phyloP scores from a whole-genome alignment of 306 rosid genomes.

The Vigna mungo region DNA sequence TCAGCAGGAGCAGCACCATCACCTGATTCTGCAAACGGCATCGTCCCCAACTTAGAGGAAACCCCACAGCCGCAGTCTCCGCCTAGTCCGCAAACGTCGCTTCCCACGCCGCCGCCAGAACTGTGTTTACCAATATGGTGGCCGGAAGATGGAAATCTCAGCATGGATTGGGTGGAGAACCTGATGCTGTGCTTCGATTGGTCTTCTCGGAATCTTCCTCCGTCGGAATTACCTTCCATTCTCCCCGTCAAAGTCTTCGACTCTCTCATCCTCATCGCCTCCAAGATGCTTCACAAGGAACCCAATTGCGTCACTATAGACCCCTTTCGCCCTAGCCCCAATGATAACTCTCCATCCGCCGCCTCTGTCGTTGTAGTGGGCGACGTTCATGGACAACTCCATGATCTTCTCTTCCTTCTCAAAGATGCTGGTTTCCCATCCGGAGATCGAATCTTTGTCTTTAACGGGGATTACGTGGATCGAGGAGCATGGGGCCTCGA shows the following conservation, averaged over 20 bases:
- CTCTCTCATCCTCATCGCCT: conserved; percentile 66
- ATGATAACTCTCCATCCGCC: conserved; percentile 31
- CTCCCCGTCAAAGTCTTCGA: conserved; percentile 75
- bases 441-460: conserved; percentile 63
- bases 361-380: conserved; percentile 61
- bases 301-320: conserved; percentile 72
- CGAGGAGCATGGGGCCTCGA: conserved; percentile 98
- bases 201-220: conserved; percentile 66
- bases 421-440: conserved; percentile 74
- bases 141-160: conserved; percentile 64
- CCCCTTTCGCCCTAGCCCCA: conserved; percentile 46
- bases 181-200: conserved; percentile 71
- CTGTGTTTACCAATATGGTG: conserved; percentile 60
- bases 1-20: conserved; percentile 24
- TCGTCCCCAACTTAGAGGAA: neutral
- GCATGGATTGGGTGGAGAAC: conserved; percentile 64
- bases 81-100: neutral
- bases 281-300: conserved; percentile 86
- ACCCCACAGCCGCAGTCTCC: neutral
- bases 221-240: conserved; percentile 62
- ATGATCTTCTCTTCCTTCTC: conserved; percentile 73
- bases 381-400: conserved; percentile 84
- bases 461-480: conserved; percentile 91
- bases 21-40: conserved; percentile 45
- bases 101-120: conserved; percentile 43